These are phyloP conservation scores for Seiridium unicorne DNA, from an alignment of 2,329 filamentous ascomycete genomes.

Conservation along the genomic window DNA sequence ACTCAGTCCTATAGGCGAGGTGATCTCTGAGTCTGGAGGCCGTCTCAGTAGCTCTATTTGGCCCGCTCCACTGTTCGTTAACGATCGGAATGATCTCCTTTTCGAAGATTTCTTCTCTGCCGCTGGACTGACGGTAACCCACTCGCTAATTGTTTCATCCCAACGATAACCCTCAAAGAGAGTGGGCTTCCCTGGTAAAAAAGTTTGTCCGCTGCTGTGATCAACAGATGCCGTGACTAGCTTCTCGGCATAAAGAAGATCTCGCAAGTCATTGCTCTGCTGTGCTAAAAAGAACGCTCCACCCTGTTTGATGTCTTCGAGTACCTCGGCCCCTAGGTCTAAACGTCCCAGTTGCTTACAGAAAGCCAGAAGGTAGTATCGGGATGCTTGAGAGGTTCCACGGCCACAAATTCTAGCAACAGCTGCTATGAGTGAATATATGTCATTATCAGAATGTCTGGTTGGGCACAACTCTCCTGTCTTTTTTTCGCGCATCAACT, in stretches of 20 bases:
- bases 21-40: too few relatives aligned
- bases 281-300: constrained; percentile 51
- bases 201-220: background rate
- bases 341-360: constrained; percentile 38
- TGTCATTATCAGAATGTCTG: constrained; percentile 15
- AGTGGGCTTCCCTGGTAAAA: constrained; percentile 3
- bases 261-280: constrained; percentile 49
- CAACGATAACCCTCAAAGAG: constrained; percentile 40
- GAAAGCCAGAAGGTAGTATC: constrained; percentile 28
- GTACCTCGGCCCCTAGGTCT: constrained; percentile 27
- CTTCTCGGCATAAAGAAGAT: constrained; percentile 53
- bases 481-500: background rate
- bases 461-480: background rate
- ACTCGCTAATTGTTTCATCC: constrained; percentile 57
- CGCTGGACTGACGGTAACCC: constrained; percentile 48
- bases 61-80: background rate
- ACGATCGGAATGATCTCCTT: constrained; percentile 14
- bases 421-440: constrained; percentile 25
- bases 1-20: background rate
- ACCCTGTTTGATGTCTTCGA: constrained; percentile 40
- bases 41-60: too few relatives aligned
- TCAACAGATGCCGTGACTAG: constrained; percentile 20
- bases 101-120: constrained; percentile 13
- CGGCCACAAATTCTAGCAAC: constrained; percentile 26
- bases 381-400: constrained; percentile 23